Base-by-base conservation (phyloP, 1,139 yeast genomes). In the Geotrichum citri-aurantii region DNA sequence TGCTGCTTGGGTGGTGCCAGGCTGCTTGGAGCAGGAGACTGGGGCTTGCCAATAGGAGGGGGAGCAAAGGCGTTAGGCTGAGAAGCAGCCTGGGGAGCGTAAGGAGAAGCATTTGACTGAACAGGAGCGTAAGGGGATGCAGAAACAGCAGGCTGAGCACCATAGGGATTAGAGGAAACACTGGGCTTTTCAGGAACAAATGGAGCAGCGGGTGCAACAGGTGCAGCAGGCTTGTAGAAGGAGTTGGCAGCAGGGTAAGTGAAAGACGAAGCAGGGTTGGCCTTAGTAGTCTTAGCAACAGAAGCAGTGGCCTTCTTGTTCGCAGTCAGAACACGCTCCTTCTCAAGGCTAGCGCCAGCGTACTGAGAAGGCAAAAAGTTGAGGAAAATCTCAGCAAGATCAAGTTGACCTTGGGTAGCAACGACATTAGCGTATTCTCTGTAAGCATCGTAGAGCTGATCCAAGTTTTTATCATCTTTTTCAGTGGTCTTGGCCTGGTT, bases 331-430 rank as follows among this genome's bases (percentile, higher is more conserved):
- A 92, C 86, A 68, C 98, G 84, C 64, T 89, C 95, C 72, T 85
- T 87, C 68, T 89, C 96, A 52, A 81, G 73, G 51, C 79, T 78
- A 26, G 83, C 83, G 51, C 81, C 83, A 49, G 82, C 81, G 62
- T 81, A 79, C 57, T 76, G 77, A 57, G 83, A 86, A 8, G 98
- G 96, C 64, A 92, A 77, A 62, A 86, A 78, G 57, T 79, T 78
- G 67, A 92, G 79, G 66, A 88, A 83, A 64, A 80, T 81, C 63
- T 79, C 81, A 2, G 98, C 98, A 65, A 93, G 76, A 19, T 86
- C 95, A 67, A 89, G 85, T 63, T 88, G 85, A 27, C 98, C 98
- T 68, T 81, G 84, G 47, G 92, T 84, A 3, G 96, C 87, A 60
- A 92, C 84, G 63, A 88, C 77, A 65, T 82, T 86, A 58, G 95